Evolutionary conservation across 352 stramenopile genomes (phyloP), one percentile per base, ranked within the genome.

Genomic region (Pythium rhizo-oryzae): DNA sequence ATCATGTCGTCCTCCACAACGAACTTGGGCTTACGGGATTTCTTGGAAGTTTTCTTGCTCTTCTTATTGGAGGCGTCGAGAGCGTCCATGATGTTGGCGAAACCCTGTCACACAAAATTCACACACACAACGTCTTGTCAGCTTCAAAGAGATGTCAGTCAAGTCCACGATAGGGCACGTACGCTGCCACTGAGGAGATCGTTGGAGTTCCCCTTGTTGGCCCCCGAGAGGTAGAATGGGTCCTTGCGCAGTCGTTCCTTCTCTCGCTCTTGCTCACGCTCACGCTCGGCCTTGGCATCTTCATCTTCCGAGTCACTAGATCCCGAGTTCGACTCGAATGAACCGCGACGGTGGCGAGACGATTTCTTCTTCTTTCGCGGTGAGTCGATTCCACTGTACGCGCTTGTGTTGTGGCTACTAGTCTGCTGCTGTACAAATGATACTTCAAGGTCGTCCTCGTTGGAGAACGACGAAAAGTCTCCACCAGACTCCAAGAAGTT

Each of bases 71-170:
- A 75, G 12, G 72, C 70, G 24, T 90, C 85, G 58, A 94, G 72
- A 33, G 88, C 82, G 30, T 91, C 83, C 70, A 97, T 90, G 65
- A 90, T 93, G 49, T 91, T 78, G 54, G 86, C 89, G 70, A 97
- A 87, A 13, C 79, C 84, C 70, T 92, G 41, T 21, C 44, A 11
- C 37, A 43, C 9, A 4, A 12, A 43, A 1, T 39, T 21, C 19
- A 19, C 62, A 46, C 41, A 33, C 65, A 46, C 33, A 56, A 52
- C 24, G 18, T 1, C 18, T 18, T 43, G 37, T 18, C 37, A 43
- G 11, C 37, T 43, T 43, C 5, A 1, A 43, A 43, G 11, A 43
- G 6, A 7, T 33, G 28, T 6, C 6, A 33, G 28, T 33, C 28
- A 33, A 33, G 28, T 33, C 28, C 2, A 33, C 28, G 3, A 6